A percentile compares a stretch with the other conserved stretches of the same genome.
phyloP scores from a whole-genome alignment of 2,329 filamentous ascomycete genomes.

The Trichothecium roseum region DNA sequence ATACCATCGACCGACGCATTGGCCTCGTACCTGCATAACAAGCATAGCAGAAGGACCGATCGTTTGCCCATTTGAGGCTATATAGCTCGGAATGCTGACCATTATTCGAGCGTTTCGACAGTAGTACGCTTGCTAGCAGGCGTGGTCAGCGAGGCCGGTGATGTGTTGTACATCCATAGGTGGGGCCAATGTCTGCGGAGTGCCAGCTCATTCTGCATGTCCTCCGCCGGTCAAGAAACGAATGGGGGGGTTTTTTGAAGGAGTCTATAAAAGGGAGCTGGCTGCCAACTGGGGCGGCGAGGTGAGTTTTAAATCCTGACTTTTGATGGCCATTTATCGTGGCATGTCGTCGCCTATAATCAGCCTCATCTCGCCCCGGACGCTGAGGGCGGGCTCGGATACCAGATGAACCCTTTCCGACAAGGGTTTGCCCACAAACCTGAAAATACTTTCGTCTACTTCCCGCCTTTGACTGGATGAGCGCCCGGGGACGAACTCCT shows the following conservation, averaged over 20 bases:
- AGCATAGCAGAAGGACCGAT: too few species aligned
- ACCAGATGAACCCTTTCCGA: background rate
- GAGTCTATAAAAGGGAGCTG: conserved; percentile 3
- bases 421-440: background rate
- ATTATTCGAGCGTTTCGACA: too few species aligned
- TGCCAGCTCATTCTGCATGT: conserved; percentile 8
- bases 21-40: too few species aligned
- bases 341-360: too few species aligned
- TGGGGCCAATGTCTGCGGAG: conserved; percentile 8
- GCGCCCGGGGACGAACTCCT: conserved; percentile 13
- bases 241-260: background rate
- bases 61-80: too few species aligned
- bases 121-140: background rate
- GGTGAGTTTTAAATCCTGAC: too few species aligned
- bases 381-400: too few species aligned
- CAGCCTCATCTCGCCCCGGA: too few species aligned
- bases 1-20: too few species aligned
- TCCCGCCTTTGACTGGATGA: background rate
- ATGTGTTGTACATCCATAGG: conserved; percentile 13
- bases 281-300: background rate
- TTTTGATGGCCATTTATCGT: too few species aligned
- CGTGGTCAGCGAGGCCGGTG: conserved; percentile 2
- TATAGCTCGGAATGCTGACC: too few species aligned
- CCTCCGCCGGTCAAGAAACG: background rate
- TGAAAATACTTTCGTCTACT: background rate